These are phyloP conservation scores for Elasticomyces elasticus DNA, from an alignment of 495 filamentous ascomycete genomes.

Conservation along the genomic window DNA sequence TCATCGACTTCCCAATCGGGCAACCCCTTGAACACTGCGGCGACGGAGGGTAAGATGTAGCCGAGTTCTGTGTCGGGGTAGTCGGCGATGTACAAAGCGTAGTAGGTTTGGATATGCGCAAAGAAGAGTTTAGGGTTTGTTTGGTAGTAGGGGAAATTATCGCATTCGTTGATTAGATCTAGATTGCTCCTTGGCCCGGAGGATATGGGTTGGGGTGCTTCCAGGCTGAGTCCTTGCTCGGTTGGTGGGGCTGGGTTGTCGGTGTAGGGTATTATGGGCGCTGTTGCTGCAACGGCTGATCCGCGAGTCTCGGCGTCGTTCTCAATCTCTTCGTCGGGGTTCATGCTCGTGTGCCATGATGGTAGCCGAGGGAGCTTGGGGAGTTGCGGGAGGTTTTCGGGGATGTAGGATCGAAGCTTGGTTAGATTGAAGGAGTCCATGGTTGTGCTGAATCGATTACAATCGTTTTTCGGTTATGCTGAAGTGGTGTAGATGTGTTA, in stretches of 20 bases:
- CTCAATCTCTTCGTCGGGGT: constrained; percentile 9
- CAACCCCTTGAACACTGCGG: constrained; percentile 29
- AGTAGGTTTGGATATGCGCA: constrained; percentile 30
- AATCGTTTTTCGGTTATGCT: too few species aligned
- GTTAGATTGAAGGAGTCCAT: constrained; percentile 22
- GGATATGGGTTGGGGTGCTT: constrained; percentile 11
- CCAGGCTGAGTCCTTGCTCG: neutral
- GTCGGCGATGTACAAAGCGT: constrained; percentile 27
- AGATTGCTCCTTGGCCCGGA: constrained; percentile 26
- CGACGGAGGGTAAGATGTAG: constrained; percentile 41
- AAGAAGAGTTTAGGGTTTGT: constrained; percentile 27
- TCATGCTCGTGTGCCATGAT: constrained; percentile 12
- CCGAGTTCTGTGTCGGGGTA: constrained; percentile 34
- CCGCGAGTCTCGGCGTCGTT: neutral
- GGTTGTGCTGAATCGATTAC: too few species aligned
- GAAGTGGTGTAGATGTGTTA: too few species aligned
- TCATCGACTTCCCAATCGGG: constrained; percentile 31
- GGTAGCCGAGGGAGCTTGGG: constrained; percentile 9
- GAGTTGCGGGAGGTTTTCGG: constrained; percentile 8
- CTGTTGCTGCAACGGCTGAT: neutral
- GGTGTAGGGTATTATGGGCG: neutral
- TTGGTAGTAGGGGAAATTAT: constrained; percentile 34
- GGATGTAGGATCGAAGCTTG: constrained; percentile 16
- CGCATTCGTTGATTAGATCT: constrained; percentile 34
- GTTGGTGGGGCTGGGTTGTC: neutral